Conservation (phyloP, 352 stramenopile genomes). For the Pythium aquatile region DNA sequence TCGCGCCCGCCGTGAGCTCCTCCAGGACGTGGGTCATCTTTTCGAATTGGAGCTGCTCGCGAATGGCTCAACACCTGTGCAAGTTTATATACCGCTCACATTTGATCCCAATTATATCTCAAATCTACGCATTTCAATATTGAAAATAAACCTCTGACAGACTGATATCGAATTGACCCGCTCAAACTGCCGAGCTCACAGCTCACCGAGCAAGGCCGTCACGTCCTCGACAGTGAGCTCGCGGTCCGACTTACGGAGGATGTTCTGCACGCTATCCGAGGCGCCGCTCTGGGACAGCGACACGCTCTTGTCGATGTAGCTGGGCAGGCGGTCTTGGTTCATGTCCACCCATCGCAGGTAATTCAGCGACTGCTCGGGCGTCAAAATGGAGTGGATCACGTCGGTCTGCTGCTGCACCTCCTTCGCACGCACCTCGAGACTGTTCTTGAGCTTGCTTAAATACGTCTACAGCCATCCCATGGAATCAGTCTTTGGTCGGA, state of each 20-base stretch:
- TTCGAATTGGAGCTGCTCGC: background rate
- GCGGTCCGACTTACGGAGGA: constrained; percentile 83
- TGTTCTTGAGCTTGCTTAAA: constrained; percentile 87
- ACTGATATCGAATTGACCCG: constrained; percentile 10
- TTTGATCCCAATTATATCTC: constrained; percentile 2
- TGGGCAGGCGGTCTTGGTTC: constrained; percentile 68
- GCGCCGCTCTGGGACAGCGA: constrained; percentile 48
- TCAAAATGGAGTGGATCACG: constrained; percentile 83
- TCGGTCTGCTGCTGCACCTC: constrained; percentile 79
- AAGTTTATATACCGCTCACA: background rate
- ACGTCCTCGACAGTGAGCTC: constrained; percentile 87
- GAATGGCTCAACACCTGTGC: background rate
- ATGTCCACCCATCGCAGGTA: constrained; percentile 82
- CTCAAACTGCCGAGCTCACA: constrained; percentile 27
- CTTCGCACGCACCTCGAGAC: constrained; percentile 73
- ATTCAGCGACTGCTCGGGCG: constrained; percentile 79
- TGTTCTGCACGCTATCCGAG: constrained; percentile 67
- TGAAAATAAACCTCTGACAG: background rate
- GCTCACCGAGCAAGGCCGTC: constrained; percentile 65
- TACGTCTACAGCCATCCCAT: constrained; percentile 53
- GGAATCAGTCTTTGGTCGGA: background rate
- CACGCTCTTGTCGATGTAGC: constrained; percentile 63
- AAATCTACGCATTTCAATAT: background rate
- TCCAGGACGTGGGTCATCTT: constrained; percentile 26
- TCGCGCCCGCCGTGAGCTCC: constrained; percentile 33